Conservation (phyloP, 2,329 filamentous ascomycete genomes). For the Penicillium occitanis region DNA sequence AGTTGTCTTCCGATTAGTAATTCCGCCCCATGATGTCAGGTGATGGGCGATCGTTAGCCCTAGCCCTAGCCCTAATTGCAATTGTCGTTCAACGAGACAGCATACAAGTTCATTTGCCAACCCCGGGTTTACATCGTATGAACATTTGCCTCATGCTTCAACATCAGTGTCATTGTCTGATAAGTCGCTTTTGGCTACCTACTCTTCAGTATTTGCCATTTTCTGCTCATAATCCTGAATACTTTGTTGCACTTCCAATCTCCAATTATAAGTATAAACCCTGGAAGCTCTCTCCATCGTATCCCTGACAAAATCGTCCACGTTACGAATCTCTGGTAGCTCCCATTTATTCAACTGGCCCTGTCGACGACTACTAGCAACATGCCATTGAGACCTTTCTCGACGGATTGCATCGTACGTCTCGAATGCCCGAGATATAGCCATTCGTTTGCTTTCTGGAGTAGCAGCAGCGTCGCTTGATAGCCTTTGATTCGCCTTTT, state of each 20-base stretch:
- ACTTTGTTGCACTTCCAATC: background rate
- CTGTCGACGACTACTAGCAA: slow-evolving; percentile 37
- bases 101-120: background rate
- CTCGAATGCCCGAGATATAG: slow-evolving; percentile 33
- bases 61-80: slow-evolving; percentile 3
- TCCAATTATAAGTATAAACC: background rate
- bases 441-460: background rate
- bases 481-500: background rate
- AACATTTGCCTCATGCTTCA: background rate
- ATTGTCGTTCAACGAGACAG: background rate
- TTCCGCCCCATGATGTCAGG: slow-evolving; percentile 1
- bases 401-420: slow-evolving; percentile 42
- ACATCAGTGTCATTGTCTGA: background rate
- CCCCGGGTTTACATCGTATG: background rate
- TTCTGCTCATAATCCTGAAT: slow-evolving; percentile 1
- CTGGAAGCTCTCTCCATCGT: background rate
- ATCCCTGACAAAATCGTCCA: background rate
- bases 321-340: background rate
- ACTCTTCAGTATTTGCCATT: background rate
- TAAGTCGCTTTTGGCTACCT: background rate
- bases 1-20: slow-evolving; percentile 4
- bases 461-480: background rate
- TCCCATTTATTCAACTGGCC: background rate
- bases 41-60: background rate
- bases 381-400: slow-evolving; percentile 48